These are phyloP conservation scores for Alternaria conjuncta DNA, from an alignment of 2,329 filamentous ascomycete species.

Conservation along the genomic window DNA sequence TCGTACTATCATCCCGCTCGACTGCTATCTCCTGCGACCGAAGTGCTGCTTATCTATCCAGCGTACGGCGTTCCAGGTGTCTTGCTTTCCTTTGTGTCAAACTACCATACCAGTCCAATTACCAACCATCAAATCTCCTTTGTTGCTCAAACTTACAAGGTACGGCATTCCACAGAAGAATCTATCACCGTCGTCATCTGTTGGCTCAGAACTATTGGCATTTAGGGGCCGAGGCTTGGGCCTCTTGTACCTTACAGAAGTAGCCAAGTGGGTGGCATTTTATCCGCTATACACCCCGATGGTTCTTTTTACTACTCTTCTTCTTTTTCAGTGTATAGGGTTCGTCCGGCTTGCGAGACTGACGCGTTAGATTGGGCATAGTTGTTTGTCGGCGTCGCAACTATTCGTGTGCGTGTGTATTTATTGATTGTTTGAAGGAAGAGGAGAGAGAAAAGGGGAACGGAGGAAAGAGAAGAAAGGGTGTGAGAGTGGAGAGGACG, in stretches of 20 bases:
- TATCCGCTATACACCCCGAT: too few relatives aligned
- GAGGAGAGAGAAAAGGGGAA: too few relatives aligned
- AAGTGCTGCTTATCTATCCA: constrained; percentile 7
- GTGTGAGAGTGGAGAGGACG: neutral
- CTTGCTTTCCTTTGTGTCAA: neutral
- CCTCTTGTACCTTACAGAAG: too few relatives aligned
- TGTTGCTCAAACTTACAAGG: neutral
- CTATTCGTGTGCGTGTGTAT: neutral
- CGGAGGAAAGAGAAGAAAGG: too few relatives aligned
- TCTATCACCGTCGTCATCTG: neutral
- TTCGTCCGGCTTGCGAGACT: neutral
- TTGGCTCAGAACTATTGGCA: neutral
- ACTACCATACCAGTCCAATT: neutral
- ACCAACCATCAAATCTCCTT: neutral
- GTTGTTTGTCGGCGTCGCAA: neutral
- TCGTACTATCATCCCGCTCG: neutral
- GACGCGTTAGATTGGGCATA: neutral
- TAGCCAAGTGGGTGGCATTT: too few relatives aligned
- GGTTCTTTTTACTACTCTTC: too few relatives aligned
- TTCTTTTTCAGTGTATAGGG: neutral
- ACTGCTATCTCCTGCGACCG: neutral
- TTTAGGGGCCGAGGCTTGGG: neutral
- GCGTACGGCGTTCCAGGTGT: constrained; percentile 12
- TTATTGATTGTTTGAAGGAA: neutral
- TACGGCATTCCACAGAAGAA: neutral